A percentile compares a stretch with the other conserved stretches of the same genome.
Conservation (phyloP, 2,329 filamentous ascomycete species). For the Drechslerella coelobrocha region DNA sequence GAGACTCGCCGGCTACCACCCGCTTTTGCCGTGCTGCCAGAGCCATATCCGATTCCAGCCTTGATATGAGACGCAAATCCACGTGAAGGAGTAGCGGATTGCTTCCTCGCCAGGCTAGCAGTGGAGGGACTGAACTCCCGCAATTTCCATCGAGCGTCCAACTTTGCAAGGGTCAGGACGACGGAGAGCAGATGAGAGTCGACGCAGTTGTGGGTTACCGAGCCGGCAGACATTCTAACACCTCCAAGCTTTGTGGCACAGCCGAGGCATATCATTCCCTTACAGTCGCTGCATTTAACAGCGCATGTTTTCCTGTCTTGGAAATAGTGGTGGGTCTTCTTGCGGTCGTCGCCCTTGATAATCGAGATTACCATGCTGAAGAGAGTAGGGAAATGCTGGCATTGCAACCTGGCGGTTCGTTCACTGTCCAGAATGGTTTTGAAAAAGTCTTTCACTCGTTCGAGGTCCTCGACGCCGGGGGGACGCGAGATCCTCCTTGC, state of each 20-base stretch:
- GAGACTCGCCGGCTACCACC: not conserved
- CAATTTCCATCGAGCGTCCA: constrained; percentile 32
- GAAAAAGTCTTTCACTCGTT: constrained; percentile 12
- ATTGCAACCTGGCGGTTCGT: not conserved
- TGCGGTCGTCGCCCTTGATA: constrained; percentile 23
- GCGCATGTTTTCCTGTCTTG: constrained; percentile 14
- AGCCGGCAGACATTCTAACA: not conserved
- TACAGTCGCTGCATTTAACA: constrained; percentile 28
- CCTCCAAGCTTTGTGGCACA: constrained; percentile 20
- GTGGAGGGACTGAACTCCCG: constrained; percentile 10
- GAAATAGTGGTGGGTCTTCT: constrained; percentile 17
- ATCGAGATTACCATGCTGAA: constrained; percentile 14
- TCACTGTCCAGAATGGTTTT: not conserved
- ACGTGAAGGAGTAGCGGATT: not conserved
- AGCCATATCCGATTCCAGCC: constrained; percentile 18
- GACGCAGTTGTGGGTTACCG: constrained; percentile 14
- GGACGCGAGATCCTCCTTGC: not conserved
- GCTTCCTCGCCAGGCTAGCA: not conserved
- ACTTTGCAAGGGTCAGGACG: constrained; percentile 21
- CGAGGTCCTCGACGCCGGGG: not conserved
- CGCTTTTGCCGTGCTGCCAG: not conserved
- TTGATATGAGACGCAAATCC: not conserved
- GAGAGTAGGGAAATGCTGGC: constrained; percentile 1
- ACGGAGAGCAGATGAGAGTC: constrained; percentile 29
- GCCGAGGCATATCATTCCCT: constrained; percentile 25